Base-by-base conservation (phyloP, 805 yeast species). In the Priceomyces melissophilus region DNA sequence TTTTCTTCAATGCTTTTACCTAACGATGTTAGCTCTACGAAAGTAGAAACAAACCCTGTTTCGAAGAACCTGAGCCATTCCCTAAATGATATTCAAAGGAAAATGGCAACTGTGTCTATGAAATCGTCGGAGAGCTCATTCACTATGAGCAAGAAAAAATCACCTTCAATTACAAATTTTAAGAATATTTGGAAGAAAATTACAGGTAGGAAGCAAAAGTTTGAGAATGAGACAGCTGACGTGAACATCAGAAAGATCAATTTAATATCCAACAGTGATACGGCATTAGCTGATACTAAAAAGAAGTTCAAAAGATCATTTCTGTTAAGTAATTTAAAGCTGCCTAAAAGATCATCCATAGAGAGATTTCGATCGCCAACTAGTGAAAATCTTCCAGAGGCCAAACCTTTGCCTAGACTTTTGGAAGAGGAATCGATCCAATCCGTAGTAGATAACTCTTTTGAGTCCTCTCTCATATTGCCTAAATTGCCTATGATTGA, bases 101-200 rank as follows among this genome's bases (percentile, higher is more conserved):
- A 29, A 14, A 29, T n/a, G 4, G 6, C 32, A 29, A 6, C 32
- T 29, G 9, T 29, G 4, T 29, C 13, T 29, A 12, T 20, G 25
- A 20, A 23, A 16, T 32, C 35, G 23, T 4, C 13, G 7, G 12
- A n/a, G 23, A 17, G 35, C 35, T 32, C 27, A 3, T 10, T 35
- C 12, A 25, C 5, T 25, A 17, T 33, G 12, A 26, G 13, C 5
- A 65, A 5, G 73, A 72, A 30, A 49, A 69, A 33, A 65, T 67
- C 28, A 52, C 66, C 23, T 58, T 67, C 15, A 62, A 61, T 44
- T 9, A 30, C 47, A 6, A 42, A 44, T 28, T 44, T 54, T 25
- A 54, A 52, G 35, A 35, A 46, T n/a, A 43, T 52, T 12, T 47
- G 48, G 42, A 51, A 46, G 39, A 50, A 48, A 37, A 27, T 47